phyloP scores from a whole-genome alignment of 2,329 filamentous ascomycete genomes.

The Cercospora sesami region DNA sequence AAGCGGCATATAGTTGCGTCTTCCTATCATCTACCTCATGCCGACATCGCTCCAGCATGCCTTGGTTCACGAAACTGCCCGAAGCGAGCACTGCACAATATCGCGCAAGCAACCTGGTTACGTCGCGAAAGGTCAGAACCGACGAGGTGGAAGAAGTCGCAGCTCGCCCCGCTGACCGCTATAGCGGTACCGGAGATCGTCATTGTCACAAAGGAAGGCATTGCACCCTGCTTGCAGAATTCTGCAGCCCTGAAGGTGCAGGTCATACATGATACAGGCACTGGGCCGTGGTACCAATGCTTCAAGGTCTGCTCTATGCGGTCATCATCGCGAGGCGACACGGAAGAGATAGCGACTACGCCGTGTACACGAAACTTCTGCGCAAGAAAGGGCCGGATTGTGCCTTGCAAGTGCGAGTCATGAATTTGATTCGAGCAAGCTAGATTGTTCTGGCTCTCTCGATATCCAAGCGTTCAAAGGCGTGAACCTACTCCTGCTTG shows the following conservation, averaged over 20 bases:
- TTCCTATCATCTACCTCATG: not conserved
- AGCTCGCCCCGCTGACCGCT: not conserved
- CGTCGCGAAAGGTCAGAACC: not conserved
- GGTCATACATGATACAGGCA: not conserved
- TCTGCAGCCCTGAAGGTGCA: not conserved
- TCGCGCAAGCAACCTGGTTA: not conserved
- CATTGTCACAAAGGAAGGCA: not conserved
- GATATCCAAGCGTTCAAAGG: not conserved
- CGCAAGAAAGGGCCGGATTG: not conserved
- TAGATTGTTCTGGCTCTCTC: not conserved
- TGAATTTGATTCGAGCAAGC: not conserved
- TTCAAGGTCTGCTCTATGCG: not conserved
- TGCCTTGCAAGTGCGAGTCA: not conserved
- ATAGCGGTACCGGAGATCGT: not conserved
- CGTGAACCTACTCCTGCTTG: not conserved
- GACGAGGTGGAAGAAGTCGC: not conserved
- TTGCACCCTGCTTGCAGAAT: not conserved
- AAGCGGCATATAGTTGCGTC: not conserved
- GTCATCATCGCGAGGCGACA: not conserved
- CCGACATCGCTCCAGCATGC: not conserved
- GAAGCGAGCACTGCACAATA: not conserved
- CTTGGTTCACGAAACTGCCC: not conserved
- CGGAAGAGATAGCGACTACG: not conserved
- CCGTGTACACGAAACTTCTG: not conserved
- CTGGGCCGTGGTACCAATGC: not conserved